A percentile compares a stretch with the other conserved stretches of the same genome.
Conservation (phyloP, 345 rosid species). For the Syzygium grande region DNA sequence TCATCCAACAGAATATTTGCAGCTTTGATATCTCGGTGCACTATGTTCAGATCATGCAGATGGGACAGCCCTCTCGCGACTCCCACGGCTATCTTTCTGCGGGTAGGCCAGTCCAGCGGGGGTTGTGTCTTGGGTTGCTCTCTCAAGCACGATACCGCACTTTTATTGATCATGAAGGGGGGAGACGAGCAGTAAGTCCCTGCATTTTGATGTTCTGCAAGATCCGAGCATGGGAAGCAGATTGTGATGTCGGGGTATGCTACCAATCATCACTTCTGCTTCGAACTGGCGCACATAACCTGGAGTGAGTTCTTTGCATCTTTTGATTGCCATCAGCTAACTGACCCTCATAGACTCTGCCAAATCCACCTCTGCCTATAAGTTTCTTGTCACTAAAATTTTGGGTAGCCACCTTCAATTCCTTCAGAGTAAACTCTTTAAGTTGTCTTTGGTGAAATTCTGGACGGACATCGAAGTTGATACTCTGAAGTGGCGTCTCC, state of each 20-base stretch:
- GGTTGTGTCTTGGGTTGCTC: neutral
- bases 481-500: neutral
- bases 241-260: neutral
- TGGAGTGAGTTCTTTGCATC: neutral
- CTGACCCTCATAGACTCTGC: neutral
- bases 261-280: neutral
- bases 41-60: slow-evolving; percentile 1
- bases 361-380: slow-evolving; percentile 1
- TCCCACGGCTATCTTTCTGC: neutral
- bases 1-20: too few relatives aligned
- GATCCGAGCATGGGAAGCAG: neutral
- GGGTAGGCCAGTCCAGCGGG: neutral
- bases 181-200: neutral
- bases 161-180: neutral
- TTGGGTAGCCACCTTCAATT: neutral
- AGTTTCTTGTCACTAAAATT: neutral
- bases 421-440: too few relatives aligned
- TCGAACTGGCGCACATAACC: neutral
- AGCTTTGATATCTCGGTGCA: neutral
- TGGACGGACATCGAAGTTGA: neutral
- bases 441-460: neutral
- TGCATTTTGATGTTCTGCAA: neutral
- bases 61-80: neutral
- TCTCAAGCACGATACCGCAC: neutral
- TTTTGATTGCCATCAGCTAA: neutral